Conservation (phyloP, 768 basidiomycete species). For the Boletus barrowsii region DNA sequence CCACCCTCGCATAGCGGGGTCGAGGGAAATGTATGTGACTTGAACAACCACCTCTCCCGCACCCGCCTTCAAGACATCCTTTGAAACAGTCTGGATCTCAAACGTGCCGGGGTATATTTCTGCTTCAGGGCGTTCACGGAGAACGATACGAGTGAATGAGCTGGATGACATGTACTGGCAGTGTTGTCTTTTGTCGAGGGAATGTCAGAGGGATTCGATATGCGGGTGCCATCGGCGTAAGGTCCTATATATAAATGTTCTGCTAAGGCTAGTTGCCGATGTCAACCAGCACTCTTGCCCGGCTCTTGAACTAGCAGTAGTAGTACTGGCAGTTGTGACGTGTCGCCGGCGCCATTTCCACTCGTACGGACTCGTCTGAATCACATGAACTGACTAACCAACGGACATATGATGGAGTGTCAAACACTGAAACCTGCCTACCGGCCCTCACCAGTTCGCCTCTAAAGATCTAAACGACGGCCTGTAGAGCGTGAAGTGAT, state of each 20-base stretch:
- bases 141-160: slow-evolving; percentile 64
- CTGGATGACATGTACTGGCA: slow-evolving; percentile 16
- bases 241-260: neutral
- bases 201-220: neutral
- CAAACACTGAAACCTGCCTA: too few relatives aligned
- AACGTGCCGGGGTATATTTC: slow-evolving; percentile 77
- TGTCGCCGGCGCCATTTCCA: too few relatives aligned
- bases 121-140: slow-evolving; percentile 67
- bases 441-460: too few relatives aligned
- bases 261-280: neutral
- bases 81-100: slow-evolving; percentile 51
- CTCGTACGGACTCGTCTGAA: too few relatives aligned
- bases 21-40: slow-evolving; percentile 75
- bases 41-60: slow-evolving; percentile 63
- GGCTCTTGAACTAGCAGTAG: too few relatives aligned
- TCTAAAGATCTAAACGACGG: too few relatives aligned
- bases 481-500: too few relatives aligned
- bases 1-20: slow-evolving; percentile 89
- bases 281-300: too few relatives aligned
- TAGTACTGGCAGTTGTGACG: too few relatives aligned
- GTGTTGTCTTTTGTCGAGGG: neutral
- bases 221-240: neutral
- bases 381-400: too few relatives aligned
- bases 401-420: too few relatives aligned
- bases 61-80: slow-evolving; percentile 51